Conservation (phyloP, 2,329 filamentous ascomycete genomes). For the Cercospora nicotianae region DNA sequence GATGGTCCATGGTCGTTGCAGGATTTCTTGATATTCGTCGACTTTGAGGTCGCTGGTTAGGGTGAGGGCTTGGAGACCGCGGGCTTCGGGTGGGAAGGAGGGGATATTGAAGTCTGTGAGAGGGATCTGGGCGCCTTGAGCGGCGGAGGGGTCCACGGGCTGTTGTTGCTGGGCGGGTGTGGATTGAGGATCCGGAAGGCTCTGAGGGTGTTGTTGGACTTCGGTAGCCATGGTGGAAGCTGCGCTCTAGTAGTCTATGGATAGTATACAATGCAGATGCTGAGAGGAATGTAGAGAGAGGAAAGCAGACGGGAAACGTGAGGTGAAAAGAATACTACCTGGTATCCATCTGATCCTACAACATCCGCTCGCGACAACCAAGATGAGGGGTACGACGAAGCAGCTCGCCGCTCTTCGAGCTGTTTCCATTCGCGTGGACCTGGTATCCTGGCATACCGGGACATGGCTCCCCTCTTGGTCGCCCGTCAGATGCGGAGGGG, state of each 20-base stretch:
- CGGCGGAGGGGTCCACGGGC: slow-evolving; percentile 23
- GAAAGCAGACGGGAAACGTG: neutral
- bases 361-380: slow-evolving; percentile 1
- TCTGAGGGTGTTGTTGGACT: slow-evolving; percentile 10
- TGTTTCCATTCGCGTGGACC: slow-evolving; percentile 1
- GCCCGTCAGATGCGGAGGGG: slow-evolving; percentile 1
- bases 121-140: slow-evolving; percentile 50
- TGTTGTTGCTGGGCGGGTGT: neutral
- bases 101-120: slow-evolving; percentile 49
- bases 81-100: slow-evolving; percentile 47
- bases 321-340: neutral
- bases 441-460: slow-evolving; percentile 2
- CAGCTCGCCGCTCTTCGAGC: slow-evolving; percentile 6
- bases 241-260: neutral
- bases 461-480: slow-evolving; percentile 10
- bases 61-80: slow-evolving; percentile 47
- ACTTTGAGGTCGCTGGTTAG: slow-evolving; percentile 53
- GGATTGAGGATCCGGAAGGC: slow-evolving; percentile 7
- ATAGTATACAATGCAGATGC: neutral
- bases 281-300: neutral
- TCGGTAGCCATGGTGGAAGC: neutral
- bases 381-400: slow-evolving; percentile 5
- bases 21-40: slow-evolving; percentile 46
- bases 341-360: neutral
- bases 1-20: slow-evolving; percentile 40